phyloP scores from a whole-genome alignment of 2,329 filamentous ascomycete genomes.

The Penicillium sp. region DNA sequence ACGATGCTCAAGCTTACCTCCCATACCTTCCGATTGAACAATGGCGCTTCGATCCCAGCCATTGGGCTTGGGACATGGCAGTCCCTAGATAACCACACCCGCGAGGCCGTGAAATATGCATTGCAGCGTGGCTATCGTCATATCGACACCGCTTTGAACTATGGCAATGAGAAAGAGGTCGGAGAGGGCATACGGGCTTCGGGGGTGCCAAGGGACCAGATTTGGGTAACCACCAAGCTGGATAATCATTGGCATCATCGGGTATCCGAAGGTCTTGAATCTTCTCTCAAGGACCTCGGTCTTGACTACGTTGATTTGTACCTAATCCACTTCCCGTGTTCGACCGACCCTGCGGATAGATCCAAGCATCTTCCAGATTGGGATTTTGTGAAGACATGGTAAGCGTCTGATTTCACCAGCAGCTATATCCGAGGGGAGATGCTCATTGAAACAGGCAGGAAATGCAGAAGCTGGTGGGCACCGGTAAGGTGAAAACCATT shows the following conservation, averaged over 20 bases:
- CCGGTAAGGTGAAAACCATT: slow-evolving; percentile 63
- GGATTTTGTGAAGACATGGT: not conserved
- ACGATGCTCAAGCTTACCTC: not conserved
- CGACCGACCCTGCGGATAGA: not conserved
- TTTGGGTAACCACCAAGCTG: slow-evolving; percentile 35
- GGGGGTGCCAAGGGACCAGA: slow-evolving; percentile 33
- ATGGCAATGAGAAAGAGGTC: slow-evolving; percentile 44
- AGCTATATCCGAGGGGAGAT: not conserved
- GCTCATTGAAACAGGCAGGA: not conserved
- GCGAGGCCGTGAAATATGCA: slow-evolving; percentile 45
- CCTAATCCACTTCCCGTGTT: slow-evolving; percentile 28
- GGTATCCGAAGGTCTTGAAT: slow-evolving; percentile 26
- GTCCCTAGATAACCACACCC: slow-evolving; percentile 55
- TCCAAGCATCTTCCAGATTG: not conserved
- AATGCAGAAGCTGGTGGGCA: slow-evolving; percentile 26
- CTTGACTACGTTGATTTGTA: slow-evolving; percentile 34
- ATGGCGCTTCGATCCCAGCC: not conserved
- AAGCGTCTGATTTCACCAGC: not conserved
- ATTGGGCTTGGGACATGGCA: slow-evolving; percentile 52
- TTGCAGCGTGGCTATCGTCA: slow-evolving; percentile 50
- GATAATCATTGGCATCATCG: slow-evolving; percentile 29
- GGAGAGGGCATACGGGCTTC: slow-evolving; percentile 32
- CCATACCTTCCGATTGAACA: not conserved
- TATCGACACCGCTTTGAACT: slow-evolving; percentile 48
- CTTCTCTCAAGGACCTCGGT: slow-evolving; percentile 26